Evolutionary conservation across 2,329 filamentous ascomycete species (phyloP), one percentile per base, ranked within the genome.

Genomic region (Colletotrichum incanum): DNA sequence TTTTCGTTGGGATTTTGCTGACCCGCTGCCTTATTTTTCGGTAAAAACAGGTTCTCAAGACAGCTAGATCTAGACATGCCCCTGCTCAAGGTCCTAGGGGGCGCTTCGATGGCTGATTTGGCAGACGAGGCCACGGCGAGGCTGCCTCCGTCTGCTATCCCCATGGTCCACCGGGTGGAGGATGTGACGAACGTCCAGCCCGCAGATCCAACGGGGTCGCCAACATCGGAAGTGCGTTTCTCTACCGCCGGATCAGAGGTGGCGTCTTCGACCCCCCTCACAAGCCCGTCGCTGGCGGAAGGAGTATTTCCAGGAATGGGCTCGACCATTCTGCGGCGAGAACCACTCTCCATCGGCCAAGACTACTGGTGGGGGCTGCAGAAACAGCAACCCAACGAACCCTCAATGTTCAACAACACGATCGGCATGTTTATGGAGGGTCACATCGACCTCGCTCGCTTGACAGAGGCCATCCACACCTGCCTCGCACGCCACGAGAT

Each of bases 31-130:
- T n/a, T n/a, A n/a, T n/a, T n/a, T n/a, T n/a, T n/a, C n/a, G n/a
- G n/a, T n/a, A n/a, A n/a, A n/a, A n/a, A n/a, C n/a, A 67, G 86
- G 86, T 86, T 87, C 71, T 63, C 82, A 28, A 85, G 85, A 67
- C 79, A 85, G 60, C 59, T 87, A 0, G 72, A 80, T 1, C 76
- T 84, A 1, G 83, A 87, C 43, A 78, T 88, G 1, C 83, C 85
- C 0, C 80, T 87, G 0, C 76, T 87, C n/a, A 85, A 84, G 69
- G 79, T 88, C 52, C 74, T 87, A 2, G 77, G 81, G 9, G 82
- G 81, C 16, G 75, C 67, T 2, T 76, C 74, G 3, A 61, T 76
- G 16, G 47, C 52, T 2, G 76, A 76, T 41, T 41, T 72, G 18
- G 63, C 63, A 3, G 50, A 26, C 8, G 63, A 65, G 39, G 63